These are phyloP conservation scores for Bacterosira constricta DNA, from an alignment of 108 stramenopile genomes.

Conservation along the genomic window DNA sequence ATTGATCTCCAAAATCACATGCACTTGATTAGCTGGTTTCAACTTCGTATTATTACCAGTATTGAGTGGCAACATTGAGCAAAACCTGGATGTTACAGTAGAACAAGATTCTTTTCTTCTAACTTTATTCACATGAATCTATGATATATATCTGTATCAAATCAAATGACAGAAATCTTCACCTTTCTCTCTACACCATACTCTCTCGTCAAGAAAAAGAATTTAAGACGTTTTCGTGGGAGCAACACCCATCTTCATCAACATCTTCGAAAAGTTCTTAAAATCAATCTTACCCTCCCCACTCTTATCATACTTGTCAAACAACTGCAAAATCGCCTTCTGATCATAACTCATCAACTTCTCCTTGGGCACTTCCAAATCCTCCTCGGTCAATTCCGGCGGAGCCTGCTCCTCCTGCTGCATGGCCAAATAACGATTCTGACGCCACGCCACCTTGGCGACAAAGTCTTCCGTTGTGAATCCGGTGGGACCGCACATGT, in stretches of 20 bases:
- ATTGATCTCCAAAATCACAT: too few relatives aligned
- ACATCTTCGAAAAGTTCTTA: constrained; percentile 89
- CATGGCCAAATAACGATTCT: constrained; percentile 80
- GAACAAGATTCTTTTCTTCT: too few relatives aligned
- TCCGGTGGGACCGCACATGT: constrained; percentile 94
- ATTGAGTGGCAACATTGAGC: too few relatives aligned
- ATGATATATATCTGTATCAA: too few relatives aligned
- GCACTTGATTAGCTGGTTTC: too few relatives aligned
- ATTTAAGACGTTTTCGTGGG: too few relatives aligned
- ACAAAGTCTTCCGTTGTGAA: constrained; percentile 96
- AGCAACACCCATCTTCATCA: constrained; percentile 93
- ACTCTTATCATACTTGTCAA: constrained; percentile 88
- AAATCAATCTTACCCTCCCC: constrained; percentile 88
- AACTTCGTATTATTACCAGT: too few relatives aligned
- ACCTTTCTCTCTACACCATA: too few relatives aligned
- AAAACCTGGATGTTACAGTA: too few relatives aligned
- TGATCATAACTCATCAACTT: constrained; percentile 76
- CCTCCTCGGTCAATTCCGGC: constrained; percentile 74
- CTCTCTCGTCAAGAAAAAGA: too few relatives aligned
- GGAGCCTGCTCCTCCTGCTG: constrained; percentile 81
- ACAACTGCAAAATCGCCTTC: constrained; percentile 81
- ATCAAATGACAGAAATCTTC: too few relatives aligned
- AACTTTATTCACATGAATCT: too few relatives aligned
- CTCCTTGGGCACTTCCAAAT: constrained; percentile 70
- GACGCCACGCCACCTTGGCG: constrained; percentile 92